Percentiles rank a stretch among this genome's conserved stretches.
Evolutionary conservation across 2,329 filamentous ascomycete genomes (phyloP).

Genomic region (Bipolaris oryzae): DNA sequence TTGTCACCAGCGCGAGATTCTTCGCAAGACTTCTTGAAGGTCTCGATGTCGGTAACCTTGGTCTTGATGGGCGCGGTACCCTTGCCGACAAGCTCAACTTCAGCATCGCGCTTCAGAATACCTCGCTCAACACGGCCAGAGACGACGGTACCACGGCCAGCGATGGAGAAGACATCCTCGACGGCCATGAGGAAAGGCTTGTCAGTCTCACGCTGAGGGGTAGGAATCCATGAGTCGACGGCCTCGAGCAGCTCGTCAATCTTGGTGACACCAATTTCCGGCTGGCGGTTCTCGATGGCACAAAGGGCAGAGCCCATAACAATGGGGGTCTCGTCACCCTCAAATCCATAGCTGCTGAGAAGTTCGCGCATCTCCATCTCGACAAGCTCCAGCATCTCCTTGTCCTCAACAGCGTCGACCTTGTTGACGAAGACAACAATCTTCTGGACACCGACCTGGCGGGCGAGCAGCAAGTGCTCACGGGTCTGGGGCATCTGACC

Average conservation of each 20-base stretch:
- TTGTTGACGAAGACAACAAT: slow-evolving; percentile 99
- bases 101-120: slow-evolving; percentile 87
- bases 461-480: slow-evolving; percentile 96
- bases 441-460: slow-evolving; percentile 96
- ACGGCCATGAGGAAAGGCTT: slow-evolving; percentile 99
- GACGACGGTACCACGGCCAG: slow-evolving; percentile 91
- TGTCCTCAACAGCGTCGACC: slow-evolving; percentile 94
- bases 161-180: slow-evolving; percentile 68
- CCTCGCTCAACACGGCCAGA: slow-evolving; percentile 98
- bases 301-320: slow-evolving; percentile 96
- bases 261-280: slow-evolving; percentile 84
- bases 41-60: slow-evolving; percentile 99
- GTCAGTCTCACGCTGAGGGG: slow-evolving; percentile 88
- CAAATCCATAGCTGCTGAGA: slow-evolving; percentile 89
- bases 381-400: slow-evolving; percentile 99
- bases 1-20: slow-evolving; percentile 97
- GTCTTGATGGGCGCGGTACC: slow-evolving; percentile 84
- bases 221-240: slow-evolving; percentile 96
- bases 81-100: slow-evolving; percentile 95
- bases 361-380: slow-evolving; percentile 99
- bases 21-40: slow-evolving; percentile 99
- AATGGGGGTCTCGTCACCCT: slow-evolving; percentile 97
- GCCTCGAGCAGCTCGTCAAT: slow-evolving; percentile 90
- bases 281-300: slow-evolving; percentile 83
- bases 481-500: slow-evolving; percentile 99